These are phyloP conservation scores for Mytilinidion resinicola DNA, from an alignment of 495 filamentous ascomycete genomes.

Conservation along the genomic window DNA sequence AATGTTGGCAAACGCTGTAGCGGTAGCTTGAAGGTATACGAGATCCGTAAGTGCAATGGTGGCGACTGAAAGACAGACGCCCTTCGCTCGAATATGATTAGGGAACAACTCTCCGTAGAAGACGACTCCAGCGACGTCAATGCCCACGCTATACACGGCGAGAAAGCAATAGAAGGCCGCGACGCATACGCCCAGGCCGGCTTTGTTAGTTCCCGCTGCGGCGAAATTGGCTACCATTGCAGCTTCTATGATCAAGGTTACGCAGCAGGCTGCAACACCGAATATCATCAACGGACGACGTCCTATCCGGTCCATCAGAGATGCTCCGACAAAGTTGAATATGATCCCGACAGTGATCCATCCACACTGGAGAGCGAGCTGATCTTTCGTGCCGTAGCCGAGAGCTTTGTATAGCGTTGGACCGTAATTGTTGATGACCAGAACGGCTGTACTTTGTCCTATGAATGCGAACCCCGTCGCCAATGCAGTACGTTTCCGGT, in stretches of 20 bases:
- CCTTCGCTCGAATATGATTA: constrained; percentile 56
- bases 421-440: constrained; percentile 34
- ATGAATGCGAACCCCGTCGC: constrained; percentile 26
- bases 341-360: constrained; percentile 29
- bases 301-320: constrained; percentile 25
- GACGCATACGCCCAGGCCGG: constrained; percentile 18
- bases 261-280: constrained; percentile 21
- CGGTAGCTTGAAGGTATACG: constrained; percentile 40
- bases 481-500: constrained; percentile 25
- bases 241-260: constrained; percentile 25
- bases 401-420: constrained; percentile 29
- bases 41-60: constrained; percentile 48
- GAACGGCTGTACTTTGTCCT: constrained; percentile 27
- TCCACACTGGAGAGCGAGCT: constrained; percentile 23
- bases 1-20: constrained; percentile 42
- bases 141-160: constrained; percentile 22
- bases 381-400: constrained; percentile 24
- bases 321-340: constrained; percentile 25
- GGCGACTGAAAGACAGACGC: constrained; percentile 57
- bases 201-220: constrained; percentile 16
- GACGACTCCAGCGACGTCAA: constrained; percentile 28
- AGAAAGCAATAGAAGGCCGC: constrained; percentile 24
- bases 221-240: constrained; percentile 26
- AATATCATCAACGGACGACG: constrained; percentile 28
- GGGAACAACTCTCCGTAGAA: constrained; percentile 55